Evolutionary conservation across 2,329 filamentous ascomycete genomes (phyloP), one percentile per base, ranked within the genome.

Genomic region (Neopestalotiopsis rosae): DNA sequence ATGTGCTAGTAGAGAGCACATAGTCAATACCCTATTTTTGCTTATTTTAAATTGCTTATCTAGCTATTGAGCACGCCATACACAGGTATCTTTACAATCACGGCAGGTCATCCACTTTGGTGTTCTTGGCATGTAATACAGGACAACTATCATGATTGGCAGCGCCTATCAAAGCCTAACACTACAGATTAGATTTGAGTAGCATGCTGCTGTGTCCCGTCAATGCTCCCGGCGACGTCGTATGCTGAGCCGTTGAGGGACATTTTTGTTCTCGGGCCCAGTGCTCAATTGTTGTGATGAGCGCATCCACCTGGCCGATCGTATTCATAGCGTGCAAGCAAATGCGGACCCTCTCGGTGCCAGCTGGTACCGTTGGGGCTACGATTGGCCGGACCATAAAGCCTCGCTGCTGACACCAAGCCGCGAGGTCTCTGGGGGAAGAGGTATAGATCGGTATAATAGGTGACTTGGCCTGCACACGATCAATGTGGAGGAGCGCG

Each of bases 291-390:
- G 68, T 71, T 17, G 17, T 17, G 42, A 64, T 49, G 34, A 64
- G 61, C 20, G 28, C 20, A 28, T 64, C 61, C 38, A 64, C 61
- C 40, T 64, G 61, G 20, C 6, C 73, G 4, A 86, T 82, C n/a
- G 87, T 88, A 72, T 91, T 91, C 1, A 83, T 84, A 1, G 88
- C 85, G 77, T 91, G 89, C 40, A 91, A 73, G 76, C 88, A 90
- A 1, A 91, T 81, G 24, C 89, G 79, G 12, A 91, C 84, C 20
- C 89, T 81, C 75, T 90, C 87, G 28, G 81, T 84, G 0, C 88
- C 88, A 7, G 73, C 76, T 0, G 88, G 87, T 4, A 91, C 87
- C 0, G 88, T 90, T 0, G 89, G 89, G 30, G 87, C 81, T 71
- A 90, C 86, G 45, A 90, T 89, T 0, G 88, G 84, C 20, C 88